Conservation (phyloP, 2,329 filamentous ascomycete genomes). For the Cercospora sp. region DNA sequence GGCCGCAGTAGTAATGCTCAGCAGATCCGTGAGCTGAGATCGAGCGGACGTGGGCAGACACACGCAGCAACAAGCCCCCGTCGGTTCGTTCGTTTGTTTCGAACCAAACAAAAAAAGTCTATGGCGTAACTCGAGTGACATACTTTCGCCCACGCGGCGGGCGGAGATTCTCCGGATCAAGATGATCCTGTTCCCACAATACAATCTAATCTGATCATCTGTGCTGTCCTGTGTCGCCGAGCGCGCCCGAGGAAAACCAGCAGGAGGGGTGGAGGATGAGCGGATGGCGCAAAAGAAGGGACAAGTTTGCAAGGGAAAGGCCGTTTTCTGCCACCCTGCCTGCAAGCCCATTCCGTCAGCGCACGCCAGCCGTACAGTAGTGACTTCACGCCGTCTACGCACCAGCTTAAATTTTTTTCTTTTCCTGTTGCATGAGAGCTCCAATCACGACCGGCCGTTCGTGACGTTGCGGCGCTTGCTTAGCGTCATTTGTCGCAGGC, state of each 20-base stretch:
- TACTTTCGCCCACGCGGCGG: not conserved
- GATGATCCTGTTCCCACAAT: not conserved
- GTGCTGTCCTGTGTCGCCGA: not conserved
- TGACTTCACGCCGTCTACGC: not conserved
- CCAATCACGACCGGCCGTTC: not conserved
- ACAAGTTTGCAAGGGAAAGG: not conserved
- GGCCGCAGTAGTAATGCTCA: not conserved
- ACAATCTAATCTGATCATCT: slow-evolving; percentile 19
- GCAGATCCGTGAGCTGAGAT: not conserved
- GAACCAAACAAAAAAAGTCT: slow-evolving; percentile 9
- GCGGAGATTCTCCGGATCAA: slow-evolving; percentile 3
- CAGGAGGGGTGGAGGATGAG: not conserved
- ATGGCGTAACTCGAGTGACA: slow-evolving; percentile 17
- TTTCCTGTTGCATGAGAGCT: not conserved
- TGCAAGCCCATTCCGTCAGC: not conserved
- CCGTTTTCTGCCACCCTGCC: not conserved
- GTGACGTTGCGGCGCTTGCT: not conserved
- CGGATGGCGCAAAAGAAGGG: not conserved
- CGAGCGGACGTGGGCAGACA: not conserved
- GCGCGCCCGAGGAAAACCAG: not conserved
- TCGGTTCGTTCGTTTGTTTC: not conserved
- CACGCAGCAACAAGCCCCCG: not conserved
- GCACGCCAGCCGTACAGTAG: not conserved
- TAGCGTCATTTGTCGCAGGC: not conserved
- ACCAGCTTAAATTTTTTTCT: not conserved